These are phyloP conservation scores for Narthecium ossifragum DNA, from an alignment of 106 monocot species.

Conservation along the genomic window DNA sequence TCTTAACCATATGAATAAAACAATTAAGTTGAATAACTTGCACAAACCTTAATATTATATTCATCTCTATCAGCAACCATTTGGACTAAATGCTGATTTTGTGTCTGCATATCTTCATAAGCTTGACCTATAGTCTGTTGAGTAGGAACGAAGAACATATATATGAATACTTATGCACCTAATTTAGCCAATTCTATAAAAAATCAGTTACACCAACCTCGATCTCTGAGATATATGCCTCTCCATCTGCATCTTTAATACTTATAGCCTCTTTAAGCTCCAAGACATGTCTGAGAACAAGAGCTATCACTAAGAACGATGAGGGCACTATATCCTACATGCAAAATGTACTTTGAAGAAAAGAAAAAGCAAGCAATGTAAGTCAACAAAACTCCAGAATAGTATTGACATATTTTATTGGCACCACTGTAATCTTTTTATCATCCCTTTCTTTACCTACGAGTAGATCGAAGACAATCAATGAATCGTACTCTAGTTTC, in stretches of 20 bases:
- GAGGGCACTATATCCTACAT: no score
- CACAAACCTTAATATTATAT: slow-evolving; percentile 80
- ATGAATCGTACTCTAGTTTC: no score
- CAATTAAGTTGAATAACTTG: not conserved
- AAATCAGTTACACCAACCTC: slow-evolving; percentile 38
- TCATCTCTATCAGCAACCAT: slow-evolving; percentile 82
- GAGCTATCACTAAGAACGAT: no score
- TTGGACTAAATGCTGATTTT: slow-evolving; percentile 78
- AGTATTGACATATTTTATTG: no score
- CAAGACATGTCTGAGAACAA: slow-evolving; percentile 48
- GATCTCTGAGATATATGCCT: slow-evolving; percentile 86
- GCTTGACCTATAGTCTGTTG: slow-evolving; percentile 96
- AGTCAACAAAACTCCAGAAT: no score
- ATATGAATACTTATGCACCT: not conserved
- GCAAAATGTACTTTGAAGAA: no score
- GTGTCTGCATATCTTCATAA: slow-evolving; percentile 98
- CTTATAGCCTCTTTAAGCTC: slow-evolving; percentile 84
- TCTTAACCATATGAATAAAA: not conserved
- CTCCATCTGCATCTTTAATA: slow-evolving; percentile 92
- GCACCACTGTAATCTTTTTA: no score
- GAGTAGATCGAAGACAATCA: no score
- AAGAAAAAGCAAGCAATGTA: no score
- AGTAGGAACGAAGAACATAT: slow-evolving; percentile 1
- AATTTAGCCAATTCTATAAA: not conserved
- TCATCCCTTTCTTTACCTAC: no score